Evolutionary conservation across 2,329 filamentous ascomycete genomes (phyloP), one percentile per base, ranked within the genome.

Genomic region (Trichoderma cornu-damae): DNA sequence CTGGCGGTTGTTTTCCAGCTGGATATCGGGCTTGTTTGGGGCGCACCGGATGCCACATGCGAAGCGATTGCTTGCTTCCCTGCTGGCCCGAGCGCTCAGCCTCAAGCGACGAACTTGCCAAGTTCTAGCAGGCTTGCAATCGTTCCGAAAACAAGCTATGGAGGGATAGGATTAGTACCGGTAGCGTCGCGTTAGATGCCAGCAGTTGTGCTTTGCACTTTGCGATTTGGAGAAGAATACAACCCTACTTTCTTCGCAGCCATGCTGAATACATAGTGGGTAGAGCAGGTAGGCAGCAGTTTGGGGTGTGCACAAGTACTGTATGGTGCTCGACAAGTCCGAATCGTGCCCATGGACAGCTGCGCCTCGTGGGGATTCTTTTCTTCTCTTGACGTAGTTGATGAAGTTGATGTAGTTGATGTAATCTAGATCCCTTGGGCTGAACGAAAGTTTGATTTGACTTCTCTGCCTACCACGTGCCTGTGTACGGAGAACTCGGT

Each of bases 381-480:
- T 46, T 55, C 22, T 37, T 30, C 6, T 18, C 38, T 47, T 55
- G 24, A 24, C 18, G 47, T 26, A n/a, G n/a, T n/a, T n/a, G n/a
- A n/a, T n/a, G n/a, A n/a, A n/a, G n/a, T n/a, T n/a, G n/a, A n/a
- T 4, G 42, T 47, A 18, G 11, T 28, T 6, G 28, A 28, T 26
- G 16, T n/a, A 20, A 8, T 20, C 22, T 28, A 37, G 34, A 40
- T 30, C 35, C 4, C 22, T 20, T 30, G n/a, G 35, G 14, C 3
- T 14, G 6, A 24, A 22, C 20, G 50, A 38, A 20, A 14, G n/a
- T n/a, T 48, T 42, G 34, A 6, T 12, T 32, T n/a, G 4, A 22
- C 34, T 57, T 28, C 35, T 42, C 42, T n/a, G n/a, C 34, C 24
- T 16, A 18, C 43, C 53, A 57, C 53, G 53, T 57, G 53, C 44